These are phyloP conservation scores for Candida easanensis DNA, from an alignment of 805 yeast genomes.

Conservation along the genomic window DNA sequence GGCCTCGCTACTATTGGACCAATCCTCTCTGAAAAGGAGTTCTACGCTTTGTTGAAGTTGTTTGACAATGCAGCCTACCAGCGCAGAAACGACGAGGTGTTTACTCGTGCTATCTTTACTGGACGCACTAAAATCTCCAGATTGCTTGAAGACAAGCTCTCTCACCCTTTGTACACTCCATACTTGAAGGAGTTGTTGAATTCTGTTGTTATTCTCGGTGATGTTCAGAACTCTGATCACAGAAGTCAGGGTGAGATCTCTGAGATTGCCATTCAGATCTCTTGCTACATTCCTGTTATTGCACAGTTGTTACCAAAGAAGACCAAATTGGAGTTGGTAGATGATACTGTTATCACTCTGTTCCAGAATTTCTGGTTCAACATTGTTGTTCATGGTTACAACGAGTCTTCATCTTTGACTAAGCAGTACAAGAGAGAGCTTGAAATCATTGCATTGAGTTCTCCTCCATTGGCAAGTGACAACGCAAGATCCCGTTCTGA, in stretches of 20 bases:
- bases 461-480: conserved; percentile 88
- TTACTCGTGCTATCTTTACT: conserved; percentile 40
- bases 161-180: conserved; percentile 47
- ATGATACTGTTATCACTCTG: conserved; percentile 49
- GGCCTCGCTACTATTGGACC: conserved; percentile 66
- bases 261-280: conserved; percentile 67
- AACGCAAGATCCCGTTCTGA: conserved; percentile 79
- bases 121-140: conserved; percentile 49
- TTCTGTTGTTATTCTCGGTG: conserved; percentile 73
- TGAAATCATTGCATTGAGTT: conserved; percentile 71
- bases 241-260: conserved; percentile 72
- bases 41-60: conserved; percentile 56
- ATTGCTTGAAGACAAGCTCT: conserved; percentile 25
- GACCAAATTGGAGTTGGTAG: conserved; percentile 37
- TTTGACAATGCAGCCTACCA: conserved; percentile 48
- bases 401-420: conserved; percentile 54
- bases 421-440: conserved; percentile 47
- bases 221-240: conserved; percentile 70
- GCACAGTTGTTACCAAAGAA: conserved; percentile 69
- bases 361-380: conserved; percentile 95
- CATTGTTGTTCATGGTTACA: conserved; percentile 86
- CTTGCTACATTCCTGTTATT: conserved; percentile 63
- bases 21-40: conserved; percentile 61
- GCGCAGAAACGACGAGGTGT: conserved; percentile 40
- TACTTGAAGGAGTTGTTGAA: conserved; percentile 67